phyloP scores from a whole-genome alignment of 2,329 filamentous ascomycete genomes.

The Talaromyces sp. region DNA sequence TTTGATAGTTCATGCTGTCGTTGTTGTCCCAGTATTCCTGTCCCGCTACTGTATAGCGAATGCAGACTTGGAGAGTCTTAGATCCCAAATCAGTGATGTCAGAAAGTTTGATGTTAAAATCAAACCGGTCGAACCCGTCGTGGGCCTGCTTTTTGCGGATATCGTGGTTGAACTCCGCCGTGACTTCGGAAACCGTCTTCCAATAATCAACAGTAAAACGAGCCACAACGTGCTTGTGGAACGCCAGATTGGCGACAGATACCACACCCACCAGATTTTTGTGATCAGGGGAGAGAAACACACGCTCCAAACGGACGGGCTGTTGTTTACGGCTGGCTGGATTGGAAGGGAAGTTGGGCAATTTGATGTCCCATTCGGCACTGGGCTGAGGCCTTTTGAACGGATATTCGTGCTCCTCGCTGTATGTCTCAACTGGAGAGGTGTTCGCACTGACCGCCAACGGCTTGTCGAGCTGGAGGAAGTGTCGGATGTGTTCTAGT shows the following conservation, averaged over 20 bases:
- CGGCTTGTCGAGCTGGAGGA: slow-evolving; percentile 87
- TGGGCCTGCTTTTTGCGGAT: slow-evolving; percentile 61
- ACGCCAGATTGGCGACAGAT: slow-evolving; percentile 81
- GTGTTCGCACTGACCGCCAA: slow-evolving; percentile 94
- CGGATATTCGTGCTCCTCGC: slow-evolving; percentile 84
- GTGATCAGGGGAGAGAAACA: slow-evolving; percentile 84
- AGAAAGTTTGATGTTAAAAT: slow-evolving; percentile 87
- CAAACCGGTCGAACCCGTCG: slow-evolving; percentile 79
- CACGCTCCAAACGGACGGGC: slow-evolving; percentile 75
- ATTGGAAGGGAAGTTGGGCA: slow-evolving; percentile 76
- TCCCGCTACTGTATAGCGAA: slow-evolving; percentile 80
- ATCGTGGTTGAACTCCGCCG: slow-evolving; percentile 81
- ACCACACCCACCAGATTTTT: slow-evolving; percentile 80
- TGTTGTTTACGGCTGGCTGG: slow-evolving; percentile 51
- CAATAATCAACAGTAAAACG: slow-evolving; percentile 96
- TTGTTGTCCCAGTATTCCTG: slow-evolving; percentile 98
- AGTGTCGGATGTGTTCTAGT: slow-evolving; percentile 92
- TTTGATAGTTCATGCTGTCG: slow-evolving; percentile 77
- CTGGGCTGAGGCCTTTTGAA: slow-evolving; percentile 58
- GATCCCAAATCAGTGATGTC: slow-evolving; percentile 87
- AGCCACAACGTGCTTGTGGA: slow-evolving; percentile 83
- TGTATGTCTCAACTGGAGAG: slow-evolving; percentile 83
- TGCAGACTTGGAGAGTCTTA: slow-evolving; percentile 89
- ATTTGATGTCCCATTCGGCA: slow-evolving; percentile 82
- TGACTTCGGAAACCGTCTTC: slow-evolving; percentile 95